These are phyloP conservation scores for Aureobasidium subglaciale DNA, from an alignment of 2,329 filamentous ascomycete species.

Conservation along the genomic window DNA sequence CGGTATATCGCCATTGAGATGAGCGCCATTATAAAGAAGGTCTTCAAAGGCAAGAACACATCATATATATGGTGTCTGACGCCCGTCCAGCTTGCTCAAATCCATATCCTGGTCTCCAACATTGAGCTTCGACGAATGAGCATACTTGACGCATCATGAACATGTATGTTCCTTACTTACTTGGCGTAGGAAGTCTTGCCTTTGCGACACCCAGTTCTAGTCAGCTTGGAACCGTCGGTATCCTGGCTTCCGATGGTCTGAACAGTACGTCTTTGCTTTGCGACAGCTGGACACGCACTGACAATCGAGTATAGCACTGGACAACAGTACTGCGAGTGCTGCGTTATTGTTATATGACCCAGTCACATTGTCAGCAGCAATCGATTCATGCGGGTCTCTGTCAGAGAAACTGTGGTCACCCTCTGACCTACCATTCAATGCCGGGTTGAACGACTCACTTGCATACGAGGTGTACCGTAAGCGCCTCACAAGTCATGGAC, in stretches of 20 bases:
- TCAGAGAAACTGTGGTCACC: slow-evolving; percentile 18
- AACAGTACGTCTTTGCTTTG: background rate
- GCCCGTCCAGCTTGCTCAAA: too few species aligned
- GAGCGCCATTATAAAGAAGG: background rate
- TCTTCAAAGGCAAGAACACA: too few species aligned
- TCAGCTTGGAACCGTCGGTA: background rate
- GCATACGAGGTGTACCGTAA: slow-evolving; percentile 20
- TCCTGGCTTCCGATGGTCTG: background rate
- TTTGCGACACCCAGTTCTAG: background rate
- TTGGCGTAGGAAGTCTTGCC: background rate
- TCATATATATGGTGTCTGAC: too few species aligned
- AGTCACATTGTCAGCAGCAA: background rate
- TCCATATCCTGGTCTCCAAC: too few species aligned
- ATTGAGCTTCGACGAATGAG: too few species aligned
- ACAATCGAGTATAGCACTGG: background rate
- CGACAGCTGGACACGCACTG: background rate
- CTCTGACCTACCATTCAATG: slow-evolving; percentile 12
- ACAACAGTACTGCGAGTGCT: slow-evolving; percentile 14
- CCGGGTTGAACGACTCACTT: slow-evolving; percentile 19
- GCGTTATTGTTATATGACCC: slow-evolving; percentile 8
- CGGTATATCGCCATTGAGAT: background rate
- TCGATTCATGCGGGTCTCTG: slow-evolving; percentile 12
- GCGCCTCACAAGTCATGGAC: slow-evolving; percentile 15
- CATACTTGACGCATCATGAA: too few species aligned
- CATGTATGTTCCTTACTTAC: too few species aligned